A percentile compares a stretch with the other conserved stretches of the same genome.
Conservation (phyloP, 2,329 filamentous ascomycete genomes). For the Colletotrichum caudatum region DNA sequence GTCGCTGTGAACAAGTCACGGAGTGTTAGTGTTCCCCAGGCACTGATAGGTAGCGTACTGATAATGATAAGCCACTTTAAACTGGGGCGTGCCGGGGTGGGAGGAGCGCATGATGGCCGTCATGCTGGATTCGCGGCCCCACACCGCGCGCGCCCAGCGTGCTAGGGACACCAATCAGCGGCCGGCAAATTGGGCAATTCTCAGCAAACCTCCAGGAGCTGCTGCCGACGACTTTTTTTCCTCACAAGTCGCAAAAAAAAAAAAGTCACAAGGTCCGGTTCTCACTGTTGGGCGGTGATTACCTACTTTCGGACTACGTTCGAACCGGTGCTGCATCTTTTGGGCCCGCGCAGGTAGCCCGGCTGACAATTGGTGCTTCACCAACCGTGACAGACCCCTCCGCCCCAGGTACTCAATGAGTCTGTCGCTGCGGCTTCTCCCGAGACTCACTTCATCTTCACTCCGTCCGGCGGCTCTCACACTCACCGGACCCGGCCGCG, state of each 20-base stretch:
- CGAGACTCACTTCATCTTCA: slow-evolving; percentile 39
- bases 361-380: neutral
- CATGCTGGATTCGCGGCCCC: slow-evolving; percentile 21
- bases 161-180: slow-evolving; percentile 26
- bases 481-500: slow-evolving; percentile 11
- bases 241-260: slow-evolving; percentile 23
- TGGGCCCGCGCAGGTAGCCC: neutral
- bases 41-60: slow-evolving; percentile 18
- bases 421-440: slow-evolving; percentile 35
- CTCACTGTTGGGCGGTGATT: neutral
- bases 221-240: slow-evolving; percentile 31
- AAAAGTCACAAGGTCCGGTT: slow-evolving; percentile 29
- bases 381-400: neutral
- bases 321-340: neutral
- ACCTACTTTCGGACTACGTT: neutral
- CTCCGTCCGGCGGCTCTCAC: slow-evolving; percentile 23
- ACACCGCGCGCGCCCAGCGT: neutral
- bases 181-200: slow-evolving; percentile 37
- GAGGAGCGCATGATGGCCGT: slow-evolving; percentile 33
- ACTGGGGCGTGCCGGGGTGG: slow-evolving; percentile 5
- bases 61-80: slow-evolving; percentile 35
- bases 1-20: slow-evolving; percentile 33
- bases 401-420: slow-evolving; percentile 18
- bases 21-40: slow-evolving; percentile 7
- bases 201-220: slow-evolving; percentile 38